Evolutionary conservation across 768 basidiomycete genomes (phyloP).

Genomic region (Tricholomella constricta): DNA sequence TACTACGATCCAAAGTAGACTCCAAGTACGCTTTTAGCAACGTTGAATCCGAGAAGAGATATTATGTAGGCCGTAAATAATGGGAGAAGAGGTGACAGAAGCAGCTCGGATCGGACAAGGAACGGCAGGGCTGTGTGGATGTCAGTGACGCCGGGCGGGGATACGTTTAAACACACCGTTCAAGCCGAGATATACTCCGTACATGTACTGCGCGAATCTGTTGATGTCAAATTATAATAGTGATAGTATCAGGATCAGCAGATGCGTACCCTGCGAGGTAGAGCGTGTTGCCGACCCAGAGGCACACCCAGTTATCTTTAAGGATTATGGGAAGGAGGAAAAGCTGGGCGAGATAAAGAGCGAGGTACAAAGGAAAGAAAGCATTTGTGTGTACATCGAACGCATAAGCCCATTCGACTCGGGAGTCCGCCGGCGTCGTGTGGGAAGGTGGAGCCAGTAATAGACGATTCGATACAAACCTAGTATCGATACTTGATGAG

Average conservation of each 20-base stretch:
- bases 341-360: constrained; percentile 86
- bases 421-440: constrained; percentile 66
- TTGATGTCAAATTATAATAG: constrained; percentile 4
- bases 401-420: constrained; percentile 91
- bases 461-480: constrained; percentile 72
- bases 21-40: constrained; percentile 77
- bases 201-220: constrained; percentile 88
- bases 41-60: constrained; percentile 88
- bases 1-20: constrained; percentile 69
- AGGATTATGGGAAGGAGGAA: constrained; percentile 83
- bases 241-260: constrained; percentile 1
- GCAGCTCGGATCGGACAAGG: constrained; percentile 83
- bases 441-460: constrained; percentile 74
- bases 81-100: constrained; percentile 89
- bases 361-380: constrained; percentile 92
- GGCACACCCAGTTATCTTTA: constrained; percentile 89
- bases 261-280: constrained; percentile 79
- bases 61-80: constrained; percentile 84
- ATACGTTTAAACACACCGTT: constrained; percentile 50
- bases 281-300: constrained; percentile 90
- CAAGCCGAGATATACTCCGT: constrained; percentile 87
- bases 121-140: constrained; percentile 79
- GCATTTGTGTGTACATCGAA: constrained; percentile 98
- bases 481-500: constrained; percentile 25
- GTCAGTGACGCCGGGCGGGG: constrained; percentile 9